Base-by-base conservation (phyloP, 2,329 filamentous ascomycete species). In the Taxawa tesnikishii region DNA sequence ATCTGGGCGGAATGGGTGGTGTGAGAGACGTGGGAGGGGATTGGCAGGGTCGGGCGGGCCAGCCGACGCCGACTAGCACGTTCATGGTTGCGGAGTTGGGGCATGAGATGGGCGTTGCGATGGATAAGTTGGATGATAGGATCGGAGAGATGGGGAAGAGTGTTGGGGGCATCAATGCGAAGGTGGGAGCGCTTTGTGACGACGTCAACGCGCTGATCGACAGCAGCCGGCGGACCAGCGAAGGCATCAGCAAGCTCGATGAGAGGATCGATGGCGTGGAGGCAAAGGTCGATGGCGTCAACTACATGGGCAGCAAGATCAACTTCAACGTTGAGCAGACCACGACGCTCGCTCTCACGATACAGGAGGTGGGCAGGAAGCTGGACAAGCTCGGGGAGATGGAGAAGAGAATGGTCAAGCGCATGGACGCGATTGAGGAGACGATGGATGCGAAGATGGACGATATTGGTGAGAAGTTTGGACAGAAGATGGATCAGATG, bases 401-500 rank as follows among this genome's bases (percentile, higher is more conserved):
- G 19, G 19, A 23, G 19, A 23, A 23, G 19, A 23, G 19, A 23
- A 8, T 23, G 8, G 19, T 8, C 19, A 23, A 23, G 19, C 8
- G 19, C 8, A 8, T 23, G 8, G 19, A 23, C 19, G 19, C 19
- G 19, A n/a, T 23, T 23, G 19, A 23, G 19, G 19, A n/a, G 8
- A 23, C 8, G 19, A 23, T 23, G 19, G 19, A 23, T n/a, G n/a
- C 8, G 19, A 8, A 23, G 8, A 2, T 23, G 19, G 19, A 10
- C 11, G n/a, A 12, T 5, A 6, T 32, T 19, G 15, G 23, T 25
- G 27, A 18, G n/a, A 23, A 25, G 10, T 15, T 34, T 14, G 21
- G 32, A 3, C 21, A 28, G 14, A 27, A 29, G 21, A 26, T 29
- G 15, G 32, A 23, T 14, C 15, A 23, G 12, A 21, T 25, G 26